A percentile compares a stretch with the other conserved stretches of the same genome.
Conservation (phyloP, 208 protist genomes). For the Acanthamoeba lenticulata region DNA sequence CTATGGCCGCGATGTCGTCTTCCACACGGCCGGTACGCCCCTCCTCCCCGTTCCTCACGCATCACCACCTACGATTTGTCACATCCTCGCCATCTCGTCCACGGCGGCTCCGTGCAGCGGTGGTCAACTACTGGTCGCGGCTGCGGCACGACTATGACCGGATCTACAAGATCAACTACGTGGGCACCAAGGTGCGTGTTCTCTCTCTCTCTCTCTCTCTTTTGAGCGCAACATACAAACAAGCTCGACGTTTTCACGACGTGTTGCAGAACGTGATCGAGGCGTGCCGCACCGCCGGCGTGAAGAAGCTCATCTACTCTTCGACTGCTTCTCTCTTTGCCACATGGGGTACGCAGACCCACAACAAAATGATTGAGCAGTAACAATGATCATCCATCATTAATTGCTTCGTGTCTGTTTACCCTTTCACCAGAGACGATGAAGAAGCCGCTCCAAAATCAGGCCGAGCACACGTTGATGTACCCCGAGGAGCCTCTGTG, state of each 20-base stretch:
- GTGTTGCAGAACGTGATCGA: conserved; percentile 36
- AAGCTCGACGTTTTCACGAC: not conserved
- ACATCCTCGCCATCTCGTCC: not conserved
- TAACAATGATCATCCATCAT: not conserved
- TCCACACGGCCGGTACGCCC: not conserved
- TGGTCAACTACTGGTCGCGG: not conserved
- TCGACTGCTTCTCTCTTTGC: not conserved
- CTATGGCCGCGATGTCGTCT: not conserved
- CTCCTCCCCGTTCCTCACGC: no score
- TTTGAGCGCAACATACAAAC: not conserved
- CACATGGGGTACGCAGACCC: not conserved
- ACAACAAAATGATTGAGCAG: not conserved
- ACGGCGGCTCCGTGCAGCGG: not conserved
- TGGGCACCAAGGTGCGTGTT: not conserved
- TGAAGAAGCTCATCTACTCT: not conserved
- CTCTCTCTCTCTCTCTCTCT: not conserved
- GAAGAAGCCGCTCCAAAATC: not conserved
- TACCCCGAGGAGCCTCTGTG: conserved; percentile 32
- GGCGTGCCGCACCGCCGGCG: not conserved
- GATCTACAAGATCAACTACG: not conserved
- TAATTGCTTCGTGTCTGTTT: not conserved
- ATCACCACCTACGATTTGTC: not conserved
- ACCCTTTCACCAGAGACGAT: not conserved
- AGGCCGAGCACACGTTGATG: not conserved
- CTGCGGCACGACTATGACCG: not conserved